These are phyloP conservation scores for Chondrus crispus DNA, from an alignment of 23 red algal species.

Conservation along the genomic window DNA sequence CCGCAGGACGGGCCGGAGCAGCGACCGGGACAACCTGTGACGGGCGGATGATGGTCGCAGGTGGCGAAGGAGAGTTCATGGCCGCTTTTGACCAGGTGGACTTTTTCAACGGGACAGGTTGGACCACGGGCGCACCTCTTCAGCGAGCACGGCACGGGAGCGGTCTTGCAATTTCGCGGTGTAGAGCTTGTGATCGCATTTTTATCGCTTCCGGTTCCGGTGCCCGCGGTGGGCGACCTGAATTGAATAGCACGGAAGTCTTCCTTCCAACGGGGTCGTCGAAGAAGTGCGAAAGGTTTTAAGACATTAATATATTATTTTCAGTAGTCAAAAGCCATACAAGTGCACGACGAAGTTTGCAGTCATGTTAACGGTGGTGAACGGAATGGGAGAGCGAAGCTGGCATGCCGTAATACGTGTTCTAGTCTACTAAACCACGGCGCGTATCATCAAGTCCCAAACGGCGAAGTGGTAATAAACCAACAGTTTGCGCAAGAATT, in stretches of 20 bases:
- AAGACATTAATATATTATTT: too few relatives aligned
- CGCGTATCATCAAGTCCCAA: too few relatives aligned
- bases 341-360: too few relatives aligned
- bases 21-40: constrained; percentile 14
- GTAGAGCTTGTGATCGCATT: constrained; percentile 18
- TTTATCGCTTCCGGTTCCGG: constrained; percentile 60
- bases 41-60: constrained; percentile 54
- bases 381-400: too few relatives aligned
- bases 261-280: constrained; percentile 6
- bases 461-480: too few relatives aligned
- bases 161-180: constrained; percentile 24
- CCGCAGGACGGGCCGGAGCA: constrained; percentile 20
- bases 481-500: too few relatives aligned
- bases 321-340: too few relatives aligned
- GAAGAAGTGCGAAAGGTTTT: not conserved
- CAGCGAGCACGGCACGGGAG: constrained; percentile 19
- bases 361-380: too few relatives aligned
- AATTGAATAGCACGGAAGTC: constrained; percentile 36
- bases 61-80: constrained; percentile 35
- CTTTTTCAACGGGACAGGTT: constrained; percentile 24
- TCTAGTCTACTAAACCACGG: too few relatives aligned
- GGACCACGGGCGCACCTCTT: not conserved
- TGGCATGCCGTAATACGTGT: too few relatives aligned
- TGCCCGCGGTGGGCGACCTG: constrained; percentile 17
- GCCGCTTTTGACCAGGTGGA: constrained; percentile 40